A percentile compares a stretch with the other conserved stretches of the same genome.
phyloP scores from a whole-genome alignment of 306 rosid genomes.

The Cicer cuneatum region DNA sequence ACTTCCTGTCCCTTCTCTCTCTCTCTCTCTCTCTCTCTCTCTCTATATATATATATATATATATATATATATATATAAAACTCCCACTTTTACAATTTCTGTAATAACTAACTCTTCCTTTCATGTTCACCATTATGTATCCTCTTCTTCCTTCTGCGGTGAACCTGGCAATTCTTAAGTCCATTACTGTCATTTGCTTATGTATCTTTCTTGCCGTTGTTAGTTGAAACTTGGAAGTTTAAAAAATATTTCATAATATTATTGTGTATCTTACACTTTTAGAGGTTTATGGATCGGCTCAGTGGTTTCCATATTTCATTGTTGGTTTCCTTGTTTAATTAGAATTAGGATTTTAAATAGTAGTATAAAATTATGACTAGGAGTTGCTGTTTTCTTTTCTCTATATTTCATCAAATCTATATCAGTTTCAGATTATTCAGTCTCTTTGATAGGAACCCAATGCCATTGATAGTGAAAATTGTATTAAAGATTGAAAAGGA shows the following conservation, averaged over 20 bases:
- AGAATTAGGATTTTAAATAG: neutral
- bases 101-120: constrained; percentile 6
- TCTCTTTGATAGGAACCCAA: too few relatives aligned
- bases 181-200: neutral
- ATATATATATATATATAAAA: neutral
- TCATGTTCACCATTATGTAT: neutral
- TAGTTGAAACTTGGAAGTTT: neutral
- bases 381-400: neutral
- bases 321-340: neutral
- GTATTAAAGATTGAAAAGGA: too few relatives aligned
- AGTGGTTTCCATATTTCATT: constrained; percentile 5
- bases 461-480: too few relatives aligned
- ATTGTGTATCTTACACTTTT: neutral
- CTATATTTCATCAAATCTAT: neutral
- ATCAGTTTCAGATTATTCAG: neutral
- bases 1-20: neutral
- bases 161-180: neutral
- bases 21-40: neutral
- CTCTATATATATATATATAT: too few relatives aligned
- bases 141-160: neutral
- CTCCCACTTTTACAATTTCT: neutral
- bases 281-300: neutral
- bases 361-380: neutral
- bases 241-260: constrained; percentile 4
- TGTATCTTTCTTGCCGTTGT: neutral